A percentile compares a stretch with the other conserved stretches of the same genome.
phyloP scores from a whole-genome alignment of 2,329 filamentous ascomycete genomes.

The Trichoderma citrinoviride region DNA sequence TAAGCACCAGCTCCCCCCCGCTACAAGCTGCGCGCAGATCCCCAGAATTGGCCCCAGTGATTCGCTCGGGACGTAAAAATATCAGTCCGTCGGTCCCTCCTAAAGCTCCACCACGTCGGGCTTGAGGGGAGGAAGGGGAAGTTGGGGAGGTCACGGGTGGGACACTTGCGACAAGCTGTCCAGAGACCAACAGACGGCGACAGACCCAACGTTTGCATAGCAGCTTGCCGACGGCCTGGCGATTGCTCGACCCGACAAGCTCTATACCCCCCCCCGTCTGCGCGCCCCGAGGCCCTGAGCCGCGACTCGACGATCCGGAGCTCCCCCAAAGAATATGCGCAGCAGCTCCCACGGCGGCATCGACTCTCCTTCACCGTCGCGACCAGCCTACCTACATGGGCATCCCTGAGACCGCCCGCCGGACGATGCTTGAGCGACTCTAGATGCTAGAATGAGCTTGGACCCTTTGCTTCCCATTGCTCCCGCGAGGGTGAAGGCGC shows the following conservation, averaged over 20 bases:
- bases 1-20: not conserved
- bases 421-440: slow-evolving; percentile 35
- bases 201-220: not conserved
- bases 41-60: slow-evolving; percentile 4
- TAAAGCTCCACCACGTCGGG: slow-evolving; percentile 15
- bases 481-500: slow-evolving; percentile 83
- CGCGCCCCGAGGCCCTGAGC: not conserved
- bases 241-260: not conserved
- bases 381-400: not conserved
- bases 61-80: slow-evolving; percentile 21
- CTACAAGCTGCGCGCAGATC: not conserved
- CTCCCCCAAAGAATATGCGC: slow-evolving; percentile 11
- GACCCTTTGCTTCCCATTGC: slow-evolving; percentile 89
- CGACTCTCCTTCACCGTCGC: not conserved
- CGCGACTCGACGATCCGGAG: not conserved
- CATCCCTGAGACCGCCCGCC: slow-evolving; percentile 6
- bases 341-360: not conserved
- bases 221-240: not conserved
- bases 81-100: slow-evolving; percentile 6
- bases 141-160: slow-evolving; percentile 20
- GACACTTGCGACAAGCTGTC: slow-evolving; percentile 20
- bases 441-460: slow-evolving; percentile 70
- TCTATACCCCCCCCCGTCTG: not conserved
- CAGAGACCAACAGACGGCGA: slow-evolving; percentile 3
- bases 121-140: not conserved